A percentile compares a stretch with the other conserved stretches of the same genome.
phyloP scores from a whole-genome alignment of 2,329 filamentous ascomycete species.

The Clonostachys sp. region DNA sequence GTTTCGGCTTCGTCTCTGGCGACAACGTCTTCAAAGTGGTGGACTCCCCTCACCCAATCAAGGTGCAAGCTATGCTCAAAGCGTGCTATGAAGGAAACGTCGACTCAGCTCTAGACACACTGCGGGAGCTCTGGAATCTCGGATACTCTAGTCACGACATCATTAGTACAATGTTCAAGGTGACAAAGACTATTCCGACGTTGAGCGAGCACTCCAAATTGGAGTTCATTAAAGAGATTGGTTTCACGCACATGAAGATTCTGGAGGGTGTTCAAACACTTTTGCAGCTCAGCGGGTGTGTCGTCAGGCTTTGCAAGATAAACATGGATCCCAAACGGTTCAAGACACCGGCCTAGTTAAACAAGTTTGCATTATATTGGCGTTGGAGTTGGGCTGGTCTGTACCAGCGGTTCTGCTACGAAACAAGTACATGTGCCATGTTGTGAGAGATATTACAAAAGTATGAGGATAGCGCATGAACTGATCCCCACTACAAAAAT shows the following conservation, averaged over 20 bases:
- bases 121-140: slow-evolving; percentile 89
- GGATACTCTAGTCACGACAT: slow-evolving; percentile 99
- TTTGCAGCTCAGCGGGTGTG: slow-evolving; percentile 87
- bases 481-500: too few species aligned
- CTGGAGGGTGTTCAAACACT: slow-evolving; percentile 96
- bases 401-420: too few species aligned
- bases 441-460: too few species aligned
- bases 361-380: slow-evolving; percentile 18
- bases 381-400: slow-evolving; percentile 19
- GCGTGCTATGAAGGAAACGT: slow-evolving; percentile 91
- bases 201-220: slow-evolving; percentile 92
- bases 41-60: slow-evolving; percentile 94
- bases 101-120: slow-evolving; percentile 76
- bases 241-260: slow-evolving; percentile 98
- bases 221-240: slow-evolving; percentile 98
- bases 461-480: too few species aligned
- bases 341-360: slow-evolving; percentile 27
- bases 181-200: slow-evolving; percentile 91
- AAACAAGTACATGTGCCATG: too few species aligned
- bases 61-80: slow-evolving; percentile 98
- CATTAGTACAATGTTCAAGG: slow-evolving; percentile 98
- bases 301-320: slow-evolving; percentile 86
- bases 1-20: slow-evolving; percentile 94
- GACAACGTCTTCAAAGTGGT: slow-evolving; percentile 99
- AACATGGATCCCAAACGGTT: slow-evolving; percentile 94